Percentiles rank a stretch among this genome's conserved stretches.
phyloP scores from a whole-genome alignment of 768 basidiomycete species.

The Cystofilobasidium bisporidii region DNA sequence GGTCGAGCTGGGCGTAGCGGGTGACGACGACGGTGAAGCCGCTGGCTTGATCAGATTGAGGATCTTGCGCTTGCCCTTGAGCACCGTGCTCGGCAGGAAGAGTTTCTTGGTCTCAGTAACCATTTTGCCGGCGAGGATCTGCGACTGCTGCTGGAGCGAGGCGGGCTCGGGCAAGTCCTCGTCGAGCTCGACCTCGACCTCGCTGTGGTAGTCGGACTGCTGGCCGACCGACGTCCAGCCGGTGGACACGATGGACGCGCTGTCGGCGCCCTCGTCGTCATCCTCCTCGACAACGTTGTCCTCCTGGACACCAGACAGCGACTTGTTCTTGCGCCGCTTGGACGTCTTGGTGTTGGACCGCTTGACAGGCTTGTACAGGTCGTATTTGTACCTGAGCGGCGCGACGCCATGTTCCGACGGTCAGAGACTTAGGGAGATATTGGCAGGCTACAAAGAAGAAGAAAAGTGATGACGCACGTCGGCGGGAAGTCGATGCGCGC shows the following conservation, averaged over 20 bases:
- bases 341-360: not conserved
- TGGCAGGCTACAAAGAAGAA: no score
- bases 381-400: conserved; percentile 20
- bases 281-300: conserved; percentile 11
- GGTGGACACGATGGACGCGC: conserved; percentile 16
- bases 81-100: conserved; percentile 23
- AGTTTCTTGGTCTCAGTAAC: conserved; percentile 21
- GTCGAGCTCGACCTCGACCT: conserved; percentile 12
- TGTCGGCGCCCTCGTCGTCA: conserved; percentile 19
- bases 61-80: conserved; percentile 26
- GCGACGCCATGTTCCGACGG: not conserved
- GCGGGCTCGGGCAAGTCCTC: conserved; percentile 1
- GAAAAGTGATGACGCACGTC: conserved; percentile 18
- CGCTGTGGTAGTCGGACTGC: conserved; percentile 13
- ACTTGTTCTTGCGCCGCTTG: conserved; percentile 8
- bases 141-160: conserved; percentile 7
- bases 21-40: conserved; percentile 8
- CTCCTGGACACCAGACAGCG: conserved; percentile 12
- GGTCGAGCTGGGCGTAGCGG: not conserved
- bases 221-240: conserved; percentile 20
- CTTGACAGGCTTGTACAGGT: conserved; percentile 20
- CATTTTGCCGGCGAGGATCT: conserved; percentile 22
- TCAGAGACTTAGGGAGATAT: no score
- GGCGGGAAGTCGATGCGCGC: conserved; percentile 25
- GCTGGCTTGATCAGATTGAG: conserved; percentile 24